Percentiles rank a stretch among this genome's conserved stretches.
phyloP scores from a whole-genome alignment of 192 early-diverging fungal species.

The Coemansia aciculifera region DNA sequence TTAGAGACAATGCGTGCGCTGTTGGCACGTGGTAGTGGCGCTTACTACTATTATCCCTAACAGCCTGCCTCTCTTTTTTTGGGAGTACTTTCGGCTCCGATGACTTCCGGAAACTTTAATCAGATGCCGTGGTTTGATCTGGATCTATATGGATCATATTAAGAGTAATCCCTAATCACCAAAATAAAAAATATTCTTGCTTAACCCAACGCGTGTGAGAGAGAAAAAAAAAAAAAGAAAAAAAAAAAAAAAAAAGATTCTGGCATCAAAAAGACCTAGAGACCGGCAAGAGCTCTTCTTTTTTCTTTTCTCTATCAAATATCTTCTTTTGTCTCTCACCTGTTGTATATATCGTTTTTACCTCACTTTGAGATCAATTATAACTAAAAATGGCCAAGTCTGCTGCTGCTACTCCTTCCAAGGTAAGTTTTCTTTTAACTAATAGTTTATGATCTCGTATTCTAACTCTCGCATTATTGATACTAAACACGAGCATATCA shows the following conservation, averaged over 20 bases:
- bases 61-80: too few species aligned
- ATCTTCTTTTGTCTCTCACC: neutral
- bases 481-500: neutral
- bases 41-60: too few species aligned
- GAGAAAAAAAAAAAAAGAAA: constrained; percentile 2
- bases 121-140: neutral
- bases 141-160: neutral
- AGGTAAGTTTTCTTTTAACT: neutral
- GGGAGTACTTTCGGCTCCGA: neutral
- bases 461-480: neutral
- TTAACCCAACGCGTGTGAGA: neutral
- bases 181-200: constrained; percentile 4
- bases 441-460: neutral
- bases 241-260: constrained; percentile 12
- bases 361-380: neutral
- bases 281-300: neutral
- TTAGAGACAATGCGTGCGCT: neutral
- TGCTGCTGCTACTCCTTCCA: constrained; percentile 16
- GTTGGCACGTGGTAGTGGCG: neutral
- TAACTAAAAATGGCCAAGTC: constrained; percentile 30
- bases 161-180: neutral
- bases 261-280: constrained; percentile 1
- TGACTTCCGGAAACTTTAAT: neutral
- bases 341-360: constrained; percentile 17
- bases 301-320: constrained; percentile 2